phyloP scores from a whole-genome alignment of 768 basidiomycete species.

The Amylocystis lapponica region DNA sequence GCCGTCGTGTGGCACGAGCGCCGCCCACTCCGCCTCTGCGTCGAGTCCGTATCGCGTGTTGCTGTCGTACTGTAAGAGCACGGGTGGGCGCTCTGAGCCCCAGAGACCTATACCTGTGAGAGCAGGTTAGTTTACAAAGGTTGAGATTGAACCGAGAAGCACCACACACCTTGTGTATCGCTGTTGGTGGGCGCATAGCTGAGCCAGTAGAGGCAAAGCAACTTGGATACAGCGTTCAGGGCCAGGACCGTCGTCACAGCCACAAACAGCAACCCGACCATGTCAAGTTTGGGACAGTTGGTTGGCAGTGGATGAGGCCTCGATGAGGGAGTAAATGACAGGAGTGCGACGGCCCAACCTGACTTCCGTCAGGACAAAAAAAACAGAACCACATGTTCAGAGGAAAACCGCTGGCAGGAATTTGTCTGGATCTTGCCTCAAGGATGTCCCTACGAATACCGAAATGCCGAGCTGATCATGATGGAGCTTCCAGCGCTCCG shows the following conservation, averaged over 20 bases:
- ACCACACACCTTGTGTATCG: neutral
- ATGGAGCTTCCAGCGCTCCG: too few species aligned
- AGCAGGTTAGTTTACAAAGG: neutral
- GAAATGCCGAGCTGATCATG: too few species aligned
- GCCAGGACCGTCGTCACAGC: neutral
- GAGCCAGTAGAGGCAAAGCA: neutral
- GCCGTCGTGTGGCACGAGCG: conserved; percentile 21
- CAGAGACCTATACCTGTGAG: conserved; percentile 2
- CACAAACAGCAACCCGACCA: neutral
- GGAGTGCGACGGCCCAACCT: too few species aligned
- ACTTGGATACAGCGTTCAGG: neutral
- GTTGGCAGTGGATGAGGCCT: too few species aligned
- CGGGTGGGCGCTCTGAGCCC: conserved; percentile 6
- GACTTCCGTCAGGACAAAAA: too few species aligned
- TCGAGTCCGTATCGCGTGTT: conserved; percentile 9
- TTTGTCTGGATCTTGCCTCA: too few species aligned
- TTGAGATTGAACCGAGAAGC: neutral
- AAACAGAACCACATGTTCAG: too few species aligned
- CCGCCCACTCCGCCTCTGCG: conserved; percentile 17
- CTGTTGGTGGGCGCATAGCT: neutral
- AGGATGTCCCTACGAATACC: too few species aligned
- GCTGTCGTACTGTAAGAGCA: conserved; percentile 6
- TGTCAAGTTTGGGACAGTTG: too few species aligned
- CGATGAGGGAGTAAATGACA: too few species aligned
- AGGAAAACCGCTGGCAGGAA: too few species aligned